Percentiles rank a stretch among this genome's conserved stretches.
Evolutionary conservation across 192 early-diverging fungal genomes (phyloP).

Genomic region (Coemansia furcata): DNA sequence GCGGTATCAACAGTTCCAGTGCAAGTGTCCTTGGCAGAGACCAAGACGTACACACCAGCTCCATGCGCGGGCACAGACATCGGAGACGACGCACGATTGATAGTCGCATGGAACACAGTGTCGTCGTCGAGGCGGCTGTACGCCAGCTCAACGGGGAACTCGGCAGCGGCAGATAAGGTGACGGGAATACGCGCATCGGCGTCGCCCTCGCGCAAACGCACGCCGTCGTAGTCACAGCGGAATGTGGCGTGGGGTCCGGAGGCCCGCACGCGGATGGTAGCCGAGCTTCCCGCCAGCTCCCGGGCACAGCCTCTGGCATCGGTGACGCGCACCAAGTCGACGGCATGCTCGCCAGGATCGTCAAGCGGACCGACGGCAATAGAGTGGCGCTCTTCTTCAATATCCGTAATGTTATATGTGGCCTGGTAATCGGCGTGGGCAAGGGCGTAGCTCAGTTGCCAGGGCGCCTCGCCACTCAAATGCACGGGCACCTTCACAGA

Average conservation of each 20-base stretch:
- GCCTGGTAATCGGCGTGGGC: conserved; percentile 23
- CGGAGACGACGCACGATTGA: not conserved
- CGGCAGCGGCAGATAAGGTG: conserved; percentile 16
- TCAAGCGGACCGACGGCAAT: conserved; percentile 25
- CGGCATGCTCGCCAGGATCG: conserved; percentile 28
- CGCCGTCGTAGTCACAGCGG: conserved; percentile 28
- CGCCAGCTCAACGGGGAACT: conserved; percentile 36
- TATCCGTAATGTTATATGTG: conserved; percentile 12
- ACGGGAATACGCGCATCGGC: conserved; percentile 30
- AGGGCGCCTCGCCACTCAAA: conserved; percentile 57
- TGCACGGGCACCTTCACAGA: conserved; percentile 41
- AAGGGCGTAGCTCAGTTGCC: conserved; percentile 47
- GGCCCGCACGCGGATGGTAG: conserved; percentile 35
- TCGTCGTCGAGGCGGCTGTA: conserved; percentile 32
- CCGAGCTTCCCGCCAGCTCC: conserved; percentile 21
- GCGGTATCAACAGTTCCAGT: conserved; percentile 30
- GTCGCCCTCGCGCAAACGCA: conserved; percentile 32
- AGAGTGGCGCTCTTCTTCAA: conserved; percentile 19
- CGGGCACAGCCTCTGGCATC: conserved; percentile 46
- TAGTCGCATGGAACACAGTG: conserved; percentile 1
- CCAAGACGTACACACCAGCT: conserved; percentile 47
- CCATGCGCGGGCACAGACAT: conserved; percentile 26
- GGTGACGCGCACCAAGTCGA: conserved; percentile 39
- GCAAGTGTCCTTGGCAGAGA: conserved; percentile 33
- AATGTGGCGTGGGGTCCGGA: conserved; percentile 33